Evolutionary conservation across 1,139 yeast genomes (phyloP), one percentile per base, ranked within the genome.

Genomic region (Diutina rugosa): DNA sequence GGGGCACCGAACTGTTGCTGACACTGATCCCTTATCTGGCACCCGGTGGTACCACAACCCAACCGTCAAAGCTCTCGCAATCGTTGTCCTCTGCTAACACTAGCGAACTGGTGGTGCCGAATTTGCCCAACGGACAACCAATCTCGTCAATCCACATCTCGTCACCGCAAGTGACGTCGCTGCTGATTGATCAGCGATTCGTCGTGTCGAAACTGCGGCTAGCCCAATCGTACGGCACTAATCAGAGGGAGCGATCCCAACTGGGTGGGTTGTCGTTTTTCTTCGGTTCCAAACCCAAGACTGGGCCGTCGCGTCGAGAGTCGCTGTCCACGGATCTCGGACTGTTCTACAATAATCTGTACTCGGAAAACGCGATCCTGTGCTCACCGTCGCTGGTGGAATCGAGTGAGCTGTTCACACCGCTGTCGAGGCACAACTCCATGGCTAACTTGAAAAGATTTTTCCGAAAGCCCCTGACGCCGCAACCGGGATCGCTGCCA

Each of bases 191-290:
- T 63, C 84, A 89, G 14, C 73, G 93, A 56, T 86, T 86, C 64
- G 82, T 86, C 54, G 79, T 86, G 49, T 84, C 90, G 4, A 85
- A 85, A 63, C 91, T 84, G 62, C 78, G 87, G 61, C 80, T 85
- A 32, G 86, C 84, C 44, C 85, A 81, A 62, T 44, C 46, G 21
- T 49, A 49, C 35, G 53, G 53, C n/a, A 30, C 44, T 29, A 38
- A 28, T 18, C 47, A n/a, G 38, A 48, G 46, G 6, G 46, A 28
- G 9, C 47, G 55, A 28, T 30, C 30, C 16, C 38, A 26, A 18
- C 55, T 52, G 54, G 38, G 53, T 4, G 79, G 79, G n/a, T 74
- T 81, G 29, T 72, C 81, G 9, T 76, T 74, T 57, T 74, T 72
- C 63, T 80, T 69, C 64, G 71, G 68, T 12, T 61, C 67, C 41